Evolutionary conservation across 305 asterid species (phyloP).

Genomic region (Caryopteris hybrid): DNA sequence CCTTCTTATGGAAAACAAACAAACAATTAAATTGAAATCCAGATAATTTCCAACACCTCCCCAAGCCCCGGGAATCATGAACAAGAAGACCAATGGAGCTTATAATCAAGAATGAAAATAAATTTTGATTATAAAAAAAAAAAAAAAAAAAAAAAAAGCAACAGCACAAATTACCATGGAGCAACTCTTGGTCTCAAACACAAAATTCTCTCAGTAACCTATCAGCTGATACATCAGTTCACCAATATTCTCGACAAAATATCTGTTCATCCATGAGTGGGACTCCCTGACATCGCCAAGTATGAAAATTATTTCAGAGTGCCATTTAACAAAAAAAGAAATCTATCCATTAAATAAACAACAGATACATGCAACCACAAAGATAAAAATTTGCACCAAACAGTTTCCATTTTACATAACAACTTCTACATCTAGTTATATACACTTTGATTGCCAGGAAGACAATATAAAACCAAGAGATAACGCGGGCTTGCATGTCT

Average conservation of each 20-base stretch:
- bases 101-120: neutral
- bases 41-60: neutral
- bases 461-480: neutral
- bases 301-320: neutral
- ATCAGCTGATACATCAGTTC: neutral
- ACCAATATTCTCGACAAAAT: neutral
- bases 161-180: neutral
- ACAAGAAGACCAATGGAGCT: neutral
- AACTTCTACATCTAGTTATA: neutral
- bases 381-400: neutral
- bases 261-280: slow-evolving; percentile 4
- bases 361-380: neutral
- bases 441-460: neutral
- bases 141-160: neutral
- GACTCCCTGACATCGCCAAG: slow-evolving; percentile 5
- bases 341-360: neutral
- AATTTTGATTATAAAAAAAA: too few species aligned
- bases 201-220: neutral
- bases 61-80: neutral
- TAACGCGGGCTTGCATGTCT: neutral
- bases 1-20: too few species aligned
- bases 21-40: neutral
- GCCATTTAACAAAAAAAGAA: neutral
- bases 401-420: neutral
- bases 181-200: neutral